A percentile compares a stretch with the other conserved stretches of the same genome.
Evolutionary conservation across 2,329 filamentous ascomycete species (phyloP).

Genomic region (Calonectria montana): DNA sequence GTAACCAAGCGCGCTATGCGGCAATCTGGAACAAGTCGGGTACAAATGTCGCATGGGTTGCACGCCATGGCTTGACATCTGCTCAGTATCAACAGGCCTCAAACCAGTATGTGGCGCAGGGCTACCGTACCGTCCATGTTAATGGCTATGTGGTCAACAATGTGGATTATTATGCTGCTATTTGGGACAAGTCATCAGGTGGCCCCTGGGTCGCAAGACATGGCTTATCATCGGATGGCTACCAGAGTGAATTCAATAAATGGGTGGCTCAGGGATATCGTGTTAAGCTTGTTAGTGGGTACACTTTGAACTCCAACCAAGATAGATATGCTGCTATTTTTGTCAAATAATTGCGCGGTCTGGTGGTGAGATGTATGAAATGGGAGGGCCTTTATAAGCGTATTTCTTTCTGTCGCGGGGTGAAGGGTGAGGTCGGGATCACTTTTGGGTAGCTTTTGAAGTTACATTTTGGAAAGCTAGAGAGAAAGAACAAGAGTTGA

Average conservation of each 20-base stretch:
- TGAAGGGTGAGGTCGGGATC: no score
- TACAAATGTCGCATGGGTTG: not conserved
- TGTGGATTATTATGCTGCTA: constrained; percentile 12
- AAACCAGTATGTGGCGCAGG: not conserved
- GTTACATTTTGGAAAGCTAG: no score
- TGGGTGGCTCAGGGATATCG: not conserved
- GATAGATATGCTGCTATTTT: constrained; percentile 11
- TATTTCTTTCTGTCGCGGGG: no score
- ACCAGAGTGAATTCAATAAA: not conserved
- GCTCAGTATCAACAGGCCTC: not conserved
- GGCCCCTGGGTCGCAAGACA: constrained; percentile 9
- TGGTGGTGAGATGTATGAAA: no score
- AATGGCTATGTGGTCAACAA: constrained; percentile 13
- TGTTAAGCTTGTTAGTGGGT: not conserved
- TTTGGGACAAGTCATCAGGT: constrained; percentile 12
- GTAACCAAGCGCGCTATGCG: not conserved
- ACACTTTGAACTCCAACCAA: not conserved
- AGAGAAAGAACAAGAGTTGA: no score
- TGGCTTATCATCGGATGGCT: not conserved
- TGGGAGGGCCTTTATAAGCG: no score
- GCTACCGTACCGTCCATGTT: not conserved
- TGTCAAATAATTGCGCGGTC: not conserved
- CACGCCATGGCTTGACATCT: not conserved
- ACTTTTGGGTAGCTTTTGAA: no score
- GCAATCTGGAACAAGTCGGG: constrained; percentile 7